Conservation (phyloP, 192 early-diverging fungal species). For the Backusella circina region DNA sequence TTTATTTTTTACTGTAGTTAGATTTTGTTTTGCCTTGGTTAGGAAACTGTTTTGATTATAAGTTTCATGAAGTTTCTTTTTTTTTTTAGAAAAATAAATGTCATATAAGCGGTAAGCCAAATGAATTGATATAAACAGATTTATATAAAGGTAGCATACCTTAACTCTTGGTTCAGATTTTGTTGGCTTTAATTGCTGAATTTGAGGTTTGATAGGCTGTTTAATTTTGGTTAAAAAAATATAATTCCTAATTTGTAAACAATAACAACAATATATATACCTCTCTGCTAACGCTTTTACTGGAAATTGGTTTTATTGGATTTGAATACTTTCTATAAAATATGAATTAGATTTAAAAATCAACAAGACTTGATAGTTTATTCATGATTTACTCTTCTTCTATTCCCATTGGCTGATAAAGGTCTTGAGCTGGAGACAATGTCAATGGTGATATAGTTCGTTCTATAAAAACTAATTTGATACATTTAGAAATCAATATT, state of each 20-base stretch:
- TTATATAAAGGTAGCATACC: background rate
- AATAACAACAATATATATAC: background rate
- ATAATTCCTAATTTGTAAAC: background rate
- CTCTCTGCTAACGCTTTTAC: background rate
- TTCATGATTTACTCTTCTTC: background rate
- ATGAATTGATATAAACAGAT: background rate
- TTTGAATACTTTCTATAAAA: background rate
- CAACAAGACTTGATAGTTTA: background rate
- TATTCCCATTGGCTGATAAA: background rate
- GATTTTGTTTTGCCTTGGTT: background rate
- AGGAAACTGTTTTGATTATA: background rate
- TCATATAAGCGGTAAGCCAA: background rate
- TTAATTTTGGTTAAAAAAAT: constrained; percentile 1
- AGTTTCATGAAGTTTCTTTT: background rate
- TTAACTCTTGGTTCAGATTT: background rate
- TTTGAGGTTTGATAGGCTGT: background rate
- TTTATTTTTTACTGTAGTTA: background rate
- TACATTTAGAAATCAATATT: background rate
- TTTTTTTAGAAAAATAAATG: background rate
- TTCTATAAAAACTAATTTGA: background rate
- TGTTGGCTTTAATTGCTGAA: background rate
- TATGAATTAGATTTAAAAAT: background rate
- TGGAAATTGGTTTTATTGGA: background rate
- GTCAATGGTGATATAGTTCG: background rate
- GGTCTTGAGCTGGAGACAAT: background rate